Percentiles rank a stretch among this genome's conserved stretches.
phyloP scores from a whole-genome alignment of 495 filamentous ascomycete species.

The Penicillium samsonianum region DNA sequence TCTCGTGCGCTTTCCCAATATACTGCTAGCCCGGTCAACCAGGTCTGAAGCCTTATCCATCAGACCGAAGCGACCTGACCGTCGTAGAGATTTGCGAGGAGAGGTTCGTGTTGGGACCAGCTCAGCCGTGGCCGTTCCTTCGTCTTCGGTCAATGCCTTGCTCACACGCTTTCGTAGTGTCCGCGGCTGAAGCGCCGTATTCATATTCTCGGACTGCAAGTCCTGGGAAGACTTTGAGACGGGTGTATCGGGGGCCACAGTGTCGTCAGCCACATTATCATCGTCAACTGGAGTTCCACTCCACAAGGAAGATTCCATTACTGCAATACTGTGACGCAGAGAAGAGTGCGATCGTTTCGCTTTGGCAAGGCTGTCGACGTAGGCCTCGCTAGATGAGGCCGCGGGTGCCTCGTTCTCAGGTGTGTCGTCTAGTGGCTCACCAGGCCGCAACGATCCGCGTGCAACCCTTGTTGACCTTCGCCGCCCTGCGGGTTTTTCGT shows the following conservation, averaged over 20 bases:
- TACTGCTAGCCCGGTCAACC: conserved; percentile 44
- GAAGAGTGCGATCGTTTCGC: conserved; percentile 39
- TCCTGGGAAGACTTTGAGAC: conserved; percentile 46
- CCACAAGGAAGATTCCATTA: conserved; percentile 46
- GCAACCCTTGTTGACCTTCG: conserved; percentile 46
- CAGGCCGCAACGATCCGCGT: conserved; percentile 43
- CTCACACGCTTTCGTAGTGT: conserved; percentile 52
- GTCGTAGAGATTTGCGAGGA: conserved; percentile 27
- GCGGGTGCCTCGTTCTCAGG: conserved; percentile 34
- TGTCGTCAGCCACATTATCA: conserved; percentile 37
- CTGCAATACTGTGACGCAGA: conserved; percentile 46
- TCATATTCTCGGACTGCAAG: conserved; percentile 37
- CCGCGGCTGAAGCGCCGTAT: conserved; percentile 42
- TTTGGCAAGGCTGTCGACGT: conserved; percentile 35
- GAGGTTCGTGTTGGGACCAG: conserved; percentile 14
- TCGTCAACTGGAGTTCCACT: conserved; percentile 34
- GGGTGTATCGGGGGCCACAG: conserved; percentile 42
- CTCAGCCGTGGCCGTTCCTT: conserved; percentile 30
- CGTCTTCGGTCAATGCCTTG: conserved; percentile 48
- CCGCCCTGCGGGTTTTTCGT: conserved; percentile 42
- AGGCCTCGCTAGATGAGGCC: conserved; percentile 43
- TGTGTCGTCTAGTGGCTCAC: conserved; percentile 31
- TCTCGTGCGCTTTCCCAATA: conserved; percentile 58
- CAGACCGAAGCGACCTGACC: conserved; percentile 45
- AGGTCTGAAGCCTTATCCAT: conserved; percentile 47